Evolutionary conservation across 139 green algal species (phyloP).

Genomic region (Haematococcus sp.): DNA sequence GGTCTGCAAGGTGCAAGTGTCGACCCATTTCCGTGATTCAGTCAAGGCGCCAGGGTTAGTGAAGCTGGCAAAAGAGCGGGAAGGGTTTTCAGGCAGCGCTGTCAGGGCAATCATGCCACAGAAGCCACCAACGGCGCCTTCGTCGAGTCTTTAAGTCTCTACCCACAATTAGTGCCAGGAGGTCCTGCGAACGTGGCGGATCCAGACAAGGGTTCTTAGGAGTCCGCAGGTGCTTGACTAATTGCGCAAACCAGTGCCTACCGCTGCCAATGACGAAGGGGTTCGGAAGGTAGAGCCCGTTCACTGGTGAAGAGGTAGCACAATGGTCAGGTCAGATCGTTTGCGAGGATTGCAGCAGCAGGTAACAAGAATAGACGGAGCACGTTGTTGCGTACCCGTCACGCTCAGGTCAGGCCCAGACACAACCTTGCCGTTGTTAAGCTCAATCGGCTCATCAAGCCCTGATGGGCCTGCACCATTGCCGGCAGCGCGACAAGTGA

Average conservation of each 20-base stretch:
- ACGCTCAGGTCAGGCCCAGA: neutral
- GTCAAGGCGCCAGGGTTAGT: neutral
- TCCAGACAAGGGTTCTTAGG: neutral
- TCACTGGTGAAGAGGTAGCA: slow-evolving; percentile 42
- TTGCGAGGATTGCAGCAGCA: too few species aligned
- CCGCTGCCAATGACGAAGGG: slow-evolving; percentile 93
- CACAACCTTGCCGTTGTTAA: neutral
- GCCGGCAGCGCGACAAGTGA: too few species aligned
- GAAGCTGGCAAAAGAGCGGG: neutral
- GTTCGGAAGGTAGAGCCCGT: slow-evolving; percentile 93
- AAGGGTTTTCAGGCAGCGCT: neutral
- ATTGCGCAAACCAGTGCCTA: slow-evolving; percentile 18
- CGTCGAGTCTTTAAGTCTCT: slow-evolving; percentile 47
- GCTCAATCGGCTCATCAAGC: slow-evolving; percentile 3
- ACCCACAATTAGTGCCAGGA: slow-evolving; percentile 90
- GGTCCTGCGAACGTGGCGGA: slow-evolving; percentile 42
- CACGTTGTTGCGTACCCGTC: too few species aligned
- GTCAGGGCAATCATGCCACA: neutral
- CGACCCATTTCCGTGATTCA: neutral
- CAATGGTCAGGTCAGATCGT: too few species aligned
- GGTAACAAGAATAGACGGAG: too few species aligned
- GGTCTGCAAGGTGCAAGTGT: neutral
- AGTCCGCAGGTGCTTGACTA: too few species aligned
- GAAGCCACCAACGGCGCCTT: neutral
- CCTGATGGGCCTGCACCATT: too few species aligned